These are phyloP conservation scores for Pseudogymnoascus sp. DNA, from an alignment of 2,329 filamentous ascomycete species.

Conservation along the genomic window DNA sequence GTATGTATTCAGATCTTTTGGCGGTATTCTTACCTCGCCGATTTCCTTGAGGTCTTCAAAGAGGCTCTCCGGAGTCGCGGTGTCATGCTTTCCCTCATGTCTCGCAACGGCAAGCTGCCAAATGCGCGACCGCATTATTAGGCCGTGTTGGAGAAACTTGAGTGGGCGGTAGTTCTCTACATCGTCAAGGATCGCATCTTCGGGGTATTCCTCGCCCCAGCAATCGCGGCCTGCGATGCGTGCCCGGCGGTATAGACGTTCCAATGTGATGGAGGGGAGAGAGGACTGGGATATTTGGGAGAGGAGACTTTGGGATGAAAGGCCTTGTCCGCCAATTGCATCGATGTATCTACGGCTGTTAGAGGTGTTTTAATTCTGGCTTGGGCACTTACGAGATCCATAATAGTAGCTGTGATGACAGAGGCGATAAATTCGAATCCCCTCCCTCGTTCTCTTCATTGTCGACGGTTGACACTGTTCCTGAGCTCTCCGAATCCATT, in stretches of 20 bases:
- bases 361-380: background rate
- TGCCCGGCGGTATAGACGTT: slow-evolving; percentile 8
- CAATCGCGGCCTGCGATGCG: background rate
- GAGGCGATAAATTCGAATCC: background rate
- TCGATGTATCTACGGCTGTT: background rate
- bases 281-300: slow-evolving; percentile 4
- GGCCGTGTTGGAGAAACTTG: background rate
- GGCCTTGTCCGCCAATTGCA: background rate
- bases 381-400: background rate
- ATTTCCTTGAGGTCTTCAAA: slow-evolving; percentile 2
- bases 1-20: background rate
- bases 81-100: background rate
- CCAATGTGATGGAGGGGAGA: background rate
- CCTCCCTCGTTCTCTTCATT: background rate
- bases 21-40: background rate
- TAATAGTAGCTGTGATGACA: background rate
- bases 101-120: slow-evolving; percentile 3
- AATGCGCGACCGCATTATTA: background rate
- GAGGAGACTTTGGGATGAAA: background rate
- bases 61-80: background rate
- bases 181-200: slow-evolving; percentile 5
- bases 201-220: slow-evolving; percentile 6
- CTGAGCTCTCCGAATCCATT: background rate
- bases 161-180: slow-evolving; percentile 6
- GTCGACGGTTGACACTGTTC: background rate